Percentiles rank a stretch among this genome's conserved stretches.
phyloP scores from a whole-genome alignment of 441 rosid genomes.

The Pelargonium myrrhifolium region DNA sequence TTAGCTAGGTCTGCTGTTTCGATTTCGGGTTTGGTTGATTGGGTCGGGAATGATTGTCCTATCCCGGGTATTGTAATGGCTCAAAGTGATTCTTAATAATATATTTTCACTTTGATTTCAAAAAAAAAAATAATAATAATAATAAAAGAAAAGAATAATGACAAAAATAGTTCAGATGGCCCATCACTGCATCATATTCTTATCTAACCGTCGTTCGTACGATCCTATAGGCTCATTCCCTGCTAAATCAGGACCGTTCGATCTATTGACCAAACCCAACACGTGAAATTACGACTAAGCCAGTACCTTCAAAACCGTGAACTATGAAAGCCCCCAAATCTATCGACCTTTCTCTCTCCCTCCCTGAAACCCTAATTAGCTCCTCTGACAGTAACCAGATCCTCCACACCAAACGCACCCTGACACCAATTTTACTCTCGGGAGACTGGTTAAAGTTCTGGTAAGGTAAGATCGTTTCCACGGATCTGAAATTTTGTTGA shows the following conservation, averaged over 20 bases:
- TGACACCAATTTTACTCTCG: not conserved
- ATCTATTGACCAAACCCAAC: not conserved
- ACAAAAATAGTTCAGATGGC: not conserved
- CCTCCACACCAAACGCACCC: not conserved
- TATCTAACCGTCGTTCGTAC: not conserved
- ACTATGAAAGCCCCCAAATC: not conserved
- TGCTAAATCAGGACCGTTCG: not conserved
- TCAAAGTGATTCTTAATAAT: too few species aligned
- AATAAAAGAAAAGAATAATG: too few species aligned
- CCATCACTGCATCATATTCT: not conserved
- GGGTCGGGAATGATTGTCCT: too few species aligned
- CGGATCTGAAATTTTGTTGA: constrained; percentile 16
- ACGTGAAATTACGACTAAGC: not conserved
- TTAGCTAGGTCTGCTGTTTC: too few species aligned
- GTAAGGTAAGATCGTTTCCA: constrained; percentile 14
- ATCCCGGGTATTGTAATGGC: too few species aligned
- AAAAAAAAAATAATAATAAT: too few species aligned
- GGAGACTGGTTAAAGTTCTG: constrained; percentile 1
- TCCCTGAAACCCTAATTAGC: not conserved
- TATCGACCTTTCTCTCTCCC: not conserved
- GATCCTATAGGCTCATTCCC: not conserved
- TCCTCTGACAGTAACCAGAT: not conserved
- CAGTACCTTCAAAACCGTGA: not conserved
- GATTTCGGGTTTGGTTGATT: too few species aligned
- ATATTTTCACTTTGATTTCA: too few species aligned